Evolutionary conservation across 805 yeast genomes (phyloP).

Genomic region (Candida nonsorbophila): DNA sequence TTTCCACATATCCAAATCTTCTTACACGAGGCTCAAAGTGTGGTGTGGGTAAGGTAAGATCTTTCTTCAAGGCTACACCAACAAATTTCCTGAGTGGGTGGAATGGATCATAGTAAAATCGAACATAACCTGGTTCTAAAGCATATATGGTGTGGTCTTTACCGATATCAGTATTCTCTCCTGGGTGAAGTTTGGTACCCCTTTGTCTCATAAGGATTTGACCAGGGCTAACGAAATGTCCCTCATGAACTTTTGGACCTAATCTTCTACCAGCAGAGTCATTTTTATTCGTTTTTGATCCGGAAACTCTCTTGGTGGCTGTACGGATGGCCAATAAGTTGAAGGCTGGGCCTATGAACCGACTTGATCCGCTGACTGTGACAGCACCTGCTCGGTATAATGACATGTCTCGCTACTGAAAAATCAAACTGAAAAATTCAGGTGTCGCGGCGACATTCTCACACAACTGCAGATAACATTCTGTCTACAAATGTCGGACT

Average conservation of each 20-base stretch:
- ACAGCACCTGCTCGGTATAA: no score
- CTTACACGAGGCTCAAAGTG: constrained; percentile 88
- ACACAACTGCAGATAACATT: no score
- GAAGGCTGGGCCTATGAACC: neutral
- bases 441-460: no score
- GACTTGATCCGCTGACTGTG: no score
- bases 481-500: no score
- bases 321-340: constrained; percentile 54
- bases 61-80: constrained; percentile 73
- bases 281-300: constrained; percentile 89
- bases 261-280: constrained; percentile 94
- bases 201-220: constrained; percentile 89
- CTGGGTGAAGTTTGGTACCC: constrained; percentile 93
- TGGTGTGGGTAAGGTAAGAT: constrained; percentile 70
- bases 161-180: constrained; percentile 86
- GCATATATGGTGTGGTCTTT: constrained; percentile 92
- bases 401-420: no score
- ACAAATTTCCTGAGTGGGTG: constrained; percentile 89
- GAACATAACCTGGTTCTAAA: constrained; percentile 85
- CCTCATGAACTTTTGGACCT: constrained; percentile 86
- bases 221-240: constrained; percentile 70
- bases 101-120: constrained; percentile 91
- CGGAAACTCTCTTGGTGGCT: constrained; percentile 92
- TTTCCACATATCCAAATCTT: constrained; percentile 67
- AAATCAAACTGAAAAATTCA: no score